These are phyloP conservation scores for Betula pendula DNA, from an alignment of 306 rosid genomes.

Conservation along the genomic window DNA sequence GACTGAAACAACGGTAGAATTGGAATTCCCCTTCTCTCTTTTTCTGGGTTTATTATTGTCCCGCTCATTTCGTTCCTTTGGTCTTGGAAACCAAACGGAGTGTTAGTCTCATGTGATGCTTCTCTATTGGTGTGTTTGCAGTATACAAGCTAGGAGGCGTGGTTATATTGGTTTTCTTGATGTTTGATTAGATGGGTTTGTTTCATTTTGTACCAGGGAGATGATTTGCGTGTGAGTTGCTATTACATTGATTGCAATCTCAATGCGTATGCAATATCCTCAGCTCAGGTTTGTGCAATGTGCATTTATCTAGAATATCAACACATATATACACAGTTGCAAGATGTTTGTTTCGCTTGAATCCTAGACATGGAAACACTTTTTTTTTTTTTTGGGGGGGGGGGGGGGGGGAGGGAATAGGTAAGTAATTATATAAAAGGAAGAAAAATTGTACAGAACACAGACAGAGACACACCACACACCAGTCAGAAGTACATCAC, in stretches of 20 bases:
- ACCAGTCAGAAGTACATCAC: no score
- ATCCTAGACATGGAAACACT: no score
- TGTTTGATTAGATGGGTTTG: background rate
- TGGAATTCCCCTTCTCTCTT: background rate
- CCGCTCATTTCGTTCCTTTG: background rate
- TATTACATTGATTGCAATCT: slow-evolving; percentile 74
- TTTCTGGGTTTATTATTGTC: background rate
- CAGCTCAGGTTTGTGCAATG: slow-evolving; percentile 71
- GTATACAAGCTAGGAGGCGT: background rate
- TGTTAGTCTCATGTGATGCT: background rate
- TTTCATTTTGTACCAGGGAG: slow-evolving; percentile 61
- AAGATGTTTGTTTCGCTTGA: no score
- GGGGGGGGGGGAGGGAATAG: no score
- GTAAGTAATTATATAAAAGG: no score
- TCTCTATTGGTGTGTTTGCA: background rate
- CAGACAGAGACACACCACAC: no score
- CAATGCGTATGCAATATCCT: slow-evolving; percentile 79
- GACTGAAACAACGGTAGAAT: no score
- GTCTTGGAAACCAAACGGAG: slow-evolving; percentile 4
- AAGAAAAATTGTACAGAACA: no score
- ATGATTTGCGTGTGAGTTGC: slow-evolving; percentile 77
- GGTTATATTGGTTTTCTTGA: slow-evolving; percentile 16
- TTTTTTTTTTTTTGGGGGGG: no score
- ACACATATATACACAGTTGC: no score
- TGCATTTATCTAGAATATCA: slow-evolving; percentile 10